phyloP scores from a whole-genome alignment of 2,329 filamentous ascomycete species.

The Calonectria leucothoes region DNA sequence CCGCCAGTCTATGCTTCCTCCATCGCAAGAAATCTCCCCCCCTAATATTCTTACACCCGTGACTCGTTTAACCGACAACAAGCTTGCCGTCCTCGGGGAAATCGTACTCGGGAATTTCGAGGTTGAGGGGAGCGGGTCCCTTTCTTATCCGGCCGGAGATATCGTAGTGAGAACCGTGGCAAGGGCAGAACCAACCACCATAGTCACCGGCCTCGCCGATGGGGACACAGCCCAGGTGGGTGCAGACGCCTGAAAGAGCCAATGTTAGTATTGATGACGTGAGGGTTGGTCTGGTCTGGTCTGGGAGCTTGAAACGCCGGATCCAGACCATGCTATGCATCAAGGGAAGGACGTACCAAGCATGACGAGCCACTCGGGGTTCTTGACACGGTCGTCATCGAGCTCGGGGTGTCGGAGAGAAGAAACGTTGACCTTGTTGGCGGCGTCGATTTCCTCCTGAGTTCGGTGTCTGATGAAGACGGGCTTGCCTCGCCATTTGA shows the following conservation, averaged over 20 bases:
- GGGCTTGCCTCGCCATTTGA: conserved; percentile 99
- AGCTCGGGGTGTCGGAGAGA: conserved; percentile 89
- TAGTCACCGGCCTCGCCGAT: conserved; percentile 99
- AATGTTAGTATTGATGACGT: conserved; percentile 25
- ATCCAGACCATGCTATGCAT: neutral
- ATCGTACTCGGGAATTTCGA: conserved; percentile 92
- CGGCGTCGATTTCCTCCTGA: conserved; percentile 90
- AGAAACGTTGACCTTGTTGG: conserved; percentile 87
- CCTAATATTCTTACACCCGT: conserved; percentile 42
- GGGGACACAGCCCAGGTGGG: conserved; percentile 98
- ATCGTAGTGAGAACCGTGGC: conserved; percentile 99
- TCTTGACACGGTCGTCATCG: conserved; percentile 94
- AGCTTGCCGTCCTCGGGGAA: conserved; percentile 92
- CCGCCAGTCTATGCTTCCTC: conserved; percentile 39
- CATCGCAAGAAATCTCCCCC: conserved; percentile 23
- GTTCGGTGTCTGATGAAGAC: conserved; percentile 99
- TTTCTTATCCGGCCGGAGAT: conserved; percentile 98
- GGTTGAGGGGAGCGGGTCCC: conserved; percentile 96
- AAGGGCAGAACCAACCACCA: conserved; percentile 99
- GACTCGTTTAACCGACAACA: conserved; percentile 83
- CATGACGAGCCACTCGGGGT: conserved; percentile 99
- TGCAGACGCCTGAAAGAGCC: conserved; percentile 84
- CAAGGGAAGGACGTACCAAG: conserved; percentile 71
- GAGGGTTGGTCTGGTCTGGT: neutral
- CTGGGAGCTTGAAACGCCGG: neutral